Evolutionary conservation across 2,329 filamentous ascomycete genomes (phyloP).

Genomic region (Colletotrichum sansevieriae): DNA sequence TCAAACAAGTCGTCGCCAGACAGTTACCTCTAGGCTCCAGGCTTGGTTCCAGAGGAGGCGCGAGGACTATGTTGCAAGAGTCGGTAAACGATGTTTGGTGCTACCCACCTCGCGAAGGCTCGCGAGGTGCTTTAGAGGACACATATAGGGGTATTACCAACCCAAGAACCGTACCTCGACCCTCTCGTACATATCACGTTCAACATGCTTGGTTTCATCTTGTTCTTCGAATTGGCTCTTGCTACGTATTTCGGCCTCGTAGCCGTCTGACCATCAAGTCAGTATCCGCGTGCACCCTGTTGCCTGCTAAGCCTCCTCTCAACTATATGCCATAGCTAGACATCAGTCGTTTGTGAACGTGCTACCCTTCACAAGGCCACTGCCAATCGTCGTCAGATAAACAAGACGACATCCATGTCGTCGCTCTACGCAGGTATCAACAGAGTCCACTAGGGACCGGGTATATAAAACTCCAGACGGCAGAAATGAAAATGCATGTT

Average conservation of each 20-base stretch:
- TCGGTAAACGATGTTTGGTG: too few relatives aligned
- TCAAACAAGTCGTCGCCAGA: too few relatives aligned
- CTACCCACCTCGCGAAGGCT: too few relatives aligned
- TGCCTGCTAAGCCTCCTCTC: conserved; percentile 22
- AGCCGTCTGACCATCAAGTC: conserved; percentile 5
- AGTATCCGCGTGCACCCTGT: conserved; percentile 19
- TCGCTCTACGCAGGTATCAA: conserved; percentile 39
- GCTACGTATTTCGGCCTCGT: conserved; percentile 23
- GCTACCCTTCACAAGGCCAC: background rate
- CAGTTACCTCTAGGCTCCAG: too few relatives aligned
- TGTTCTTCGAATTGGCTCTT: conserved; percentile 21
- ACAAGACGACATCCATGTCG: conserved; percentile 22
- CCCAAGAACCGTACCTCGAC: background rate
- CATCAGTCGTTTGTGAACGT: background rate
- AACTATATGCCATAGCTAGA: background rate
- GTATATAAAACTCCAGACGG: conserved; percentile 42
- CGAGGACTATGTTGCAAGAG: too few relatives aligned
- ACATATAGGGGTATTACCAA: too few relatives aligned
- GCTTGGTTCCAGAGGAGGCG: too few relatives aligned
- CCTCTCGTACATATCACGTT: background rate
- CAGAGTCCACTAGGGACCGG: conserved; percentile 40
- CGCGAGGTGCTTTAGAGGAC: too few relatives aligned
- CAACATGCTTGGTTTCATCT: background rate
- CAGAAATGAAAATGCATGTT: conserved; percentile 33
- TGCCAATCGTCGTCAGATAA: conserved; percentile 16